Percentiles rank a stretch among this genome's conserved stretches.
Conservation (phyloP, 148 eudicot genomes). For the Nepenthes gracilis region DNA sequence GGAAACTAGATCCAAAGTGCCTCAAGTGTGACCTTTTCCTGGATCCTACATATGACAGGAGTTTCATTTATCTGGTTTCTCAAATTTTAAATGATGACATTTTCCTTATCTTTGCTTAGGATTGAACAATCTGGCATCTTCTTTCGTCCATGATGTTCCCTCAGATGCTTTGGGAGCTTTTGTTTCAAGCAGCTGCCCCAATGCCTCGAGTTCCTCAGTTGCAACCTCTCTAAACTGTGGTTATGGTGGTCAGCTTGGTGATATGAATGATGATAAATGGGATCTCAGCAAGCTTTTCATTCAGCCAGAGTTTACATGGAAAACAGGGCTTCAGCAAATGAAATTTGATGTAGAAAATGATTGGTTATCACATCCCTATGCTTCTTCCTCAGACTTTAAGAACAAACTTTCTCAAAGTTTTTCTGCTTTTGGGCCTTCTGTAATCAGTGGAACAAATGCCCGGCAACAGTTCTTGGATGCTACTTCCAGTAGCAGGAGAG, state of each 20-base stretch:
- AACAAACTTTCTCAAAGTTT: constrained; percentile 59
- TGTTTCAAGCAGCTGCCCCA: constrained; percentile 15
- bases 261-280: constrained; percentile 31
- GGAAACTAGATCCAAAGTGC: too few relatives aligned
- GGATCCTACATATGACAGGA: too few relatives aligned
- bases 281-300: constrained; percentile 19
- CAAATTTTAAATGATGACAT: neutral
- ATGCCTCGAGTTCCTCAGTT: constrained; percentile 23
- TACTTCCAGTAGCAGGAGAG: constrained; percentile 26
- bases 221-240: constrained; percentile 19
- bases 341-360: constrained; percentile 14
- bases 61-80: neutral
- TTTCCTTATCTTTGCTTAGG: neutral
- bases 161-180: constrained; percentile 15
- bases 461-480: constrained; percentile 7
- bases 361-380: constrained; percentile 32
- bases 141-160: constrained; percentile 17
- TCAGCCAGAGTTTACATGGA: constrained; percentile 24
- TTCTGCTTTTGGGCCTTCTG: constrained; percentile 34
- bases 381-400: constrained; percentile 18
- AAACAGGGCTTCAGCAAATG: constrained; percentile 23
- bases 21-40: too few relatives aligned
- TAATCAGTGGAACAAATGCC: constrained; percentile 11
- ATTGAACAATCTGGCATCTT: constrained; percentile 10
- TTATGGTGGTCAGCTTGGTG: constrained; percentile 21